These are phyloP conservation scores for Talaromyces atroroseus DNA, from an alignment of 2,329 filamentous ascomycete species.

Conservation along the genomic window DNA sequence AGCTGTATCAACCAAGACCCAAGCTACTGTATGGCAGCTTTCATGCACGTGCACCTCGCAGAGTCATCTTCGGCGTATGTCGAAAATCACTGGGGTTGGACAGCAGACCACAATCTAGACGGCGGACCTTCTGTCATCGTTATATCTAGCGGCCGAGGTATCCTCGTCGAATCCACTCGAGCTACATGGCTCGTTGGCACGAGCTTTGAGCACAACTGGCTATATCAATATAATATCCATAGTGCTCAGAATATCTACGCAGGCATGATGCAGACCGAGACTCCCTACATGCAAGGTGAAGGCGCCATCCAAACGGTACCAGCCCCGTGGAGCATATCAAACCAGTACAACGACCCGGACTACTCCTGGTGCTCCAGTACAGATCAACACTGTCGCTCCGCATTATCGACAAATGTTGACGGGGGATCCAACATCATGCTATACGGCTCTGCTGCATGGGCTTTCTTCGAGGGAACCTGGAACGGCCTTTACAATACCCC, in stretches of 20 bases:
- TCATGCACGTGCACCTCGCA: constrained; percentile 47
- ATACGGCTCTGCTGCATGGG: constrained; percentile 31
- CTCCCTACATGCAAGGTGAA: constrained; percentile 30
- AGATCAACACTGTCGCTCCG: constrained; percentile 27
- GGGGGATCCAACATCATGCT: constrained; percentile 26
- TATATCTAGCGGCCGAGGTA: constrained; percentile 35
- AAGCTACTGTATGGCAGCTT: constrained; percentile 44
- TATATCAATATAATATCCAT: constrained; percentile 47
- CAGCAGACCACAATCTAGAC: constrained; percentile 45
- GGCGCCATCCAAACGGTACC: constrained; percentile 23
- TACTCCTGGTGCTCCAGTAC: constrained; percentile 25
- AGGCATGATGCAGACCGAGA: constrained; percentile 31
- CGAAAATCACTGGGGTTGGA: constrained; percentile 51
- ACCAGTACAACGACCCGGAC: constrained; percentile 25
- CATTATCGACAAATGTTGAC: constrained; percentile 27
- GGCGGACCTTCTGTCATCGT: constrained; percentile 28
- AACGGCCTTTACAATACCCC: constrained; percentile 23
- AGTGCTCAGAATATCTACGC: constrained; percentile 39
- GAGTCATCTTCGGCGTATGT: constrained; percentile 45
- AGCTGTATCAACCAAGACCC: constrained; percentile 30
- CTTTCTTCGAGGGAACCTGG: constrained; percentile 25
- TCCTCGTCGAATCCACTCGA: constrained; percentile 37
- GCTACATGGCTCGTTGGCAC: constrained; percentile 45
- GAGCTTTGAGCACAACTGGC: constrained; percentile 42
- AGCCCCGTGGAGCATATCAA: constrained; percentile 23